Base-by-base conservation (phyloP, 108 stramenopile species). In the Nannochloropsis salina region DNA sequence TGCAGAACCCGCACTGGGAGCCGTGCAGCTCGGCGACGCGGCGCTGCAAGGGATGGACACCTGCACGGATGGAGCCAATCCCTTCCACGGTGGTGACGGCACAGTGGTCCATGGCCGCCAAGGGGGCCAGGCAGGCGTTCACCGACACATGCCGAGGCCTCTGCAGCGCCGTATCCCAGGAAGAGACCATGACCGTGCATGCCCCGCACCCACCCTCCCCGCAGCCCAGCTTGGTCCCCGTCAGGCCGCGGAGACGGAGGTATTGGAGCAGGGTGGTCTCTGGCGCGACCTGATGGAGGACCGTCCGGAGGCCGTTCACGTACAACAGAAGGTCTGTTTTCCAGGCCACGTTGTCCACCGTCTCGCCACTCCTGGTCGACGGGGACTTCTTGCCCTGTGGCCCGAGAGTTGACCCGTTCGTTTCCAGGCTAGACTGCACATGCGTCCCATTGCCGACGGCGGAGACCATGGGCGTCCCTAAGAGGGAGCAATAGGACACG, bases 1-100 rank as follows among this genome's bases (percentile, higher is more conserved):
- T 98, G 86, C 97, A 98, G 90, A 95, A 98, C 42, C 96, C 97
- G 88, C 97, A 98, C 89, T 98, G 97, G 9, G 94, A 95, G 20
- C 96, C 97, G 86, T 98, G 97, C 92, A 95, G 84, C 82, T 95
- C 94, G 41, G 95, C 95, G 91, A 98, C 94, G 80, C 95, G 94
- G 86, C 93, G 86, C 91, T 98, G 97, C 80, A 98, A 90, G 9
- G 96, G 96, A 86, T 98, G 97, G 80, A 97, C 81, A 21, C 94
- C 92, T 86, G 89, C 42, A 8, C 92, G 90, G 61, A 94, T 93
- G 9, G 93, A 88, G 44, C 97, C 95, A 45, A 97, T 87, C 10
- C 96, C 96, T 90, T 98, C 97, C 8, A 98, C 92, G 21, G 96
- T 98, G 9, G 95, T 96, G 20, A 97, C 92, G 83, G 95, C 93